Evolutionary conservation across 2,329 filamentous ascomycete genomes (phyloP).

Genomic region (Grosmannia penicillata): DNA sequence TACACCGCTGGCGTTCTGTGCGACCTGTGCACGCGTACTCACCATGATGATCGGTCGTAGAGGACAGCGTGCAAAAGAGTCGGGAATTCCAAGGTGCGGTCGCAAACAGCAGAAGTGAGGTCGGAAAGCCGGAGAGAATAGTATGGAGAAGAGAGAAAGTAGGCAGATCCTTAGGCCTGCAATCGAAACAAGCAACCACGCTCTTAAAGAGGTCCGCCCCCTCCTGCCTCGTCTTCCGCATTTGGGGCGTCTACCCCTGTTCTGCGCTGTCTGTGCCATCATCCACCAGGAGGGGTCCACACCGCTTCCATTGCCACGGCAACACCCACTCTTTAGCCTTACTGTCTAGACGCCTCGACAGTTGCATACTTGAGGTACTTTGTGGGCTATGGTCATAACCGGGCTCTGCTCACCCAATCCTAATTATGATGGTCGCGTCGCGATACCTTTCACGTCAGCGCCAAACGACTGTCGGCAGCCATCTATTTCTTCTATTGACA

Average conservation of each 20-base stretch:
- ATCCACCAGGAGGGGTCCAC: too few species aligned
- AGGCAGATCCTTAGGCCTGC: not conserved
- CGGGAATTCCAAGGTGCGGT: not conserved
- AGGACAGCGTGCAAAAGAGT: not conserved
- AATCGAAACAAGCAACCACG: not conserved
- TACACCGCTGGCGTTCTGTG: not conserved
- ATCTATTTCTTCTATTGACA: too few species aligned
- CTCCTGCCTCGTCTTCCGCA: not conserved
- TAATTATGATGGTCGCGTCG: too few species aligned
- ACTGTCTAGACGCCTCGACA: too few species aligned
- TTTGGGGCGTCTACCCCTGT: not conserved
- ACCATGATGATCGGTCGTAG: not conserved
- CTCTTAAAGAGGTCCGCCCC: not conserved
- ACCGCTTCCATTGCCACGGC: constrained; percentile 10
- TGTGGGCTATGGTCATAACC: too few species aligned
- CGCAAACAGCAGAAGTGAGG: not conserved
- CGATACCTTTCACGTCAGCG: too few species aligned
- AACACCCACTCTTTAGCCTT: constrained; percentile 2
- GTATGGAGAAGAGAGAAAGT: not conserved
- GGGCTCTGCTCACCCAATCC: too few species aligned
- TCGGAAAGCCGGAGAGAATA: not conserved
- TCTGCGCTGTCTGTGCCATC: not conserved
- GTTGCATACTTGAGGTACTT: too few species aligned
- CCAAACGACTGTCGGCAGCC: not conserved
- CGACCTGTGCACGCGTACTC: not conserved